Base-by-base conservation (phyloP, 768 basidiomycete genomes). In the Agaricus sinodeliciosus region DNA sequence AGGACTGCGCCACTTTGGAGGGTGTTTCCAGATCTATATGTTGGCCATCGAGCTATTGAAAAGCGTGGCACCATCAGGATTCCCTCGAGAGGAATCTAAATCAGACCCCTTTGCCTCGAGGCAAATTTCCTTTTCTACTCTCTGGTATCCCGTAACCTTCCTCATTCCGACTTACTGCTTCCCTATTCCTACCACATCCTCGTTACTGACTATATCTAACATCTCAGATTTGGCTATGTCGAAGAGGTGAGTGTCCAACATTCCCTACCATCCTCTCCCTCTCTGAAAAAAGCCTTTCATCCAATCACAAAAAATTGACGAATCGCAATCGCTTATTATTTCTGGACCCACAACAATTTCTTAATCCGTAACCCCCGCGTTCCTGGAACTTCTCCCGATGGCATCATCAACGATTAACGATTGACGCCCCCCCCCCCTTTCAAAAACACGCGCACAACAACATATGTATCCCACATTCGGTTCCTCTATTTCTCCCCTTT, bases 171-270 rank as follows among this genome's bases (percentile, higher is more conserved):
- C 22, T 22, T 22, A 22, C 22, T 22, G 22, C 22, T 22, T 22
- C 22, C 22, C 52, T 52, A 54, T 16, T 50, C 45, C 55, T 19
- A 18, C 43, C 42, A 52, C 45, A 22, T 41, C 16, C 43, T 40
- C 44, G 41, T 41, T 34, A 44, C 49, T 44, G 34, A 42, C 31
- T n/a, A 55, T 41, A 49, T 55, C 44, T 49, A 41, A 40, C 46
- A 54, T 61, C 58, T 62, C 66, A 89, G 87, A 72, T 80, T 80
- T 67, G 85, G 85, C 44, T 89, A 88, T 69, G 65, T 69, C 58
- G 68, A 78, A 40, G 77, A 86, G 77, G 88, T 86, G 66, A 66
- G 76, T 61, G 55, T 44, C 45, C 34, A 56, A 53, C 58, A 58
- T 53, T 63, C 63, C 34, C 53, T 16, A n/a, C n/a, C 3, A 22